phyloP scores from a whole-genome alignment of 2,329 filamentous ascomycete genomes.

The Fusarium sp. region DNA sequence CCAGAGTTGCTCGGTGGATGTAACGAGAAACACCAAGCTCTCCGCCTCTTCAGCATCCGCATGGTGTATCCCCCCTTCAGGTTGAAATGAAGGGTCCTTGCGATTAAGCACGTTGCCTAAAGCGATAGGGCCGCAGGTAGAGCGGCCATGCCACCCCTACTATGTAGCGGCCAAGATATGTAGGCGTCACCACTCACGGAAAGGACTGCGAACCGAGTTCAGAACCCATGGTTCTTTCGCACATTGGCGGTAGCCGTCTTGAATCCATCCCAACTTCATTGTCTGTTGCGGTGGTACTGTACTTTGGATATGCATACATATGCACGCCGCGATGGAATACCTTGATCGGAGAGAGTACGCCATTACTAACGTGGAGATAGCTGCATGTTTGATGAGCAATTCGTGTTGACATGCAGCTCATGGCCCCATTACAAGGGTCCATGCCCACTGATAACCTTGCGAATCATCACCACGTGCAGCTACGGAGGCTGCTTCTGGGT shows the following conservation, averaged over 20 bases:
- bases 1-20: background rate
- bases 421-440: conserved; percentile 18
- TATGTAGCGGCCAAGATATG: background rate
- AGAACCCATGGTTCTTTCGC: background rate
- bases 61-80: background rate
- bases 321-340: conserved; percentile 17
- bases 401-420: conserved; percentile 34
- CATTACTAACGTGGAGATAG: conserved; percentile 25
- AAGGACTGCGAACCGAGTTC: conserved; percentile 3
- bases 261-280: background rate
- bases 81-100: background rate
- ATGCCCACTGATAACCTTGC: conserved; percentile 23
- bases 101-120: conserved; percentile 5
- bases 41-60: background rate
- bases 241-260: background rate
- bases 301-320: conserved; percentile 3
- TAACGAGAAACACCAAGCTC: background rate
- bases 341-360: conserved; percentile 9
- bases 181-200: conserved; percentile 4
- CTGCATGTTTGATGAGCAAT: conserved; percentile 31
- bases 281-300: conserved; percentile 1
- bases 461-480: conserved; percentile 24
- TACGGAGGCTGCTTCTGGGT: conserved; percentile 3
- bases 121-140: conserved; percentile 2
- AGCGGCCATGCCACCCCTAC: background rate